Percentiles rank a stretch among this genome's conserved stretches.
phyloP scores from a whole-genome alignment of 2,329 filamentous ascomycete genomes.

The Teratosphaeria destructans region DNA sequence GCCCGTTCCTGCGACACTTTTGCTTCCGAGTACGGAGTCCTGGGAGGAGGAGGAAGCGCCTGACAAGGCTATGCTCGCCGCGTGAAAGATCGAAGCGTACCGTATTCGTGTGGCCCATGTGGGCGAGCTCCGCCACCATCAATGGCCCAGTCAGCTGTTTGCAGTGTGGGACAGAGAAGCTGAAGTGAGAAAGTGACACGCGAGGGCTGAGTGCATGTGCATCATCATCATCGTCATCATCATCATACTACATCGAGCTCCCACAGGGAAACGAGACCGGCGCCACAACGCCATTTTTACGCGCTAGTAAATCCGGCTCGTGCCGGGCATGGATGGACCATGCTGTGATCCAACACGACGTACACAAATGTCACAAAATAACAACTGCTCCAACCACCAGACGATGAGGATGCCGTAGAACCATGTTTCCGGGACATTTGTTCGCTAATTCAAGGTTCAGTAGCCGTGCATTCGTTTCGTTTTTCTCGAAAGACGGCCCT shows the following conservation, averaged over 20 bases:
- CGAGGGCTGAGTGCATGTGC: not conserved
- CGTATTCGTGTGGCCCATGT: not conserved
- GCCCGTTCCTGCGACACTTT: not conserved
- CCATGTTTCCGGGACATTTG: not conserved
- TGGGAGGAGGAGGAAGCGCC: not conserved
- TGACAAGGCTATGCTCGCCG: not conserved
- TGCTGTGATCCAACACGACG: not conserved
- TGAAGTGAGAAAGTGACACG: not conserved
- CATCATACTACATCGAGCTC: no score
- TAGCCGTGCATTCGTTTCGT: not conserved
- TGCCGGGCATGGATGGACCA: not conserved
- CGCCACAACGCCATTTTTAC: not conserved
- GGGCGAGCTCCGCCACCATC: not conserved
- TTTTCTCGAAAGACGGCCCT: not conserved
- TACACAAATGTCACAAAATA: not conserved
- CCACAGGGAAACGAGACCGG: not conserved
- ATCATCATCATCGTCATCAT: not conserved
- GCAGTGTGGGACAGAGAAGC: not conserved
- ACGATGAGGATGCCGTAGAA: not conserved
- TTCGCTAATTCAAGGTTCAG: not conserved
- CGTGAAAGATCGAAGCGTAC: not conserved
- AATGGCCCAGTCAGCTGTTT: not conserved
- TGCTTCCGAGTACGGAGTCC: not conserved
- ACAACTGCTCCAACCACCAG: not conserved
- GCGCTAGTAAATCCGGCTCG: not conserved